Conservation (phyloP, 2,329 filamentous ascomycete species). For the Cordyceps cateniannulata region DNA sequence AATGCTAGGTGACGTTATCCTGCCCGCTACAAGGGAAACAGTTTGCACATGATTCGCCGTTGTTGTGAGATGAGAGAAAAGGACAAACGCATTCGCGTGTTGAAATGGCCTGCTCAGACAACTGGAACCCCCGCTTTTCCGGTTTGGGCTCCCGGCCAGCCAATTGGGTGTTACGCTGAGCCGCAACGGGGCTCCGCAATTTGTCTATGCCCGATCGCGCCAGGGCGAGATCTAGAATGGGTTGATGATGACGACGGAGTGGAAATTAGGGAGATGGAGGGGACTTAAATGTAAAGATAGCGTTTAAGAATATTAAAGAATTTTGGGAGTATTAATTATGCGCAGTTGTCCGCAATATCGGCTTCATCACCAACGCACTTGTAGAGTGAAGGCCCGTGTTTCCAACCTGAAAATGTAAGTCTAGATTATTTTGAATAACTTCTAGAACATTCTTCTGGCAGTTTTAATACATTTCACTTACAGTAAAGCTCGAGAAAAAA, state of each 20-base stretch:
- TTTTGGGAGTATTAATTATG: background rate
- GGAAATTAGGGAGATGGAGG: too few species aligned
- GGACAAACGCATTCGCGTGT: background rate
- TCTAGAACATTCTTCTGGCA: too few species aligned
- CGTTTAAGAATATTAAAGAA: background rate
- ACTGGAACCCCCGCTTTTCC: constrained; percentile 7
- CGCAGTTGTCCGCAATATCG: background rate
- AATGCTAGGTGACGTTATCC: background rate
- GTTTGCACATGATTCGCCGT: background rate
- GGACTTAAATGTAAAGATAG: background rate
- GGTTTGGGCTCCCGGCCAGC: background rate
- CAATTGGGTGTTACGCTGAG: constrained; percentile 11
- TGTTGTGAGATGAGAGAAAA: background rate
- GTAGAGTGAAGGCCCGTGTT: too few species aligned
- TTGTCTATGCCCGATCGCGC: constrained; percentile 1
- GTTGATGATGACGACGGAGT: background rate
- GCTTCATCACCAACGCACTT: background rate
- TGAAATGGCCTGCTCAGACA: background rate
- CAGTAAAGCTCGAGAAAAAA: too few species aligned
- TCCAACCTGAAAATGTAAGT: too few species aligned
- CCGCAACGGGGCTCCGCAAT: background rate
- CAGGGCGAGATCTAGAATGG: background rate
- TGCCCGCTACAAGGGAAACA: too few species aligned
- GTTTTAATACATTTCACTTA: too few species aligned
- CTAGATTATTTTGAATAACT: too few species aligned